phyloP scores from a whole-genome alignment of 2,329 filamentous ascomycete genomes.

The Paracorniculantispora psalliotae region DNA sequence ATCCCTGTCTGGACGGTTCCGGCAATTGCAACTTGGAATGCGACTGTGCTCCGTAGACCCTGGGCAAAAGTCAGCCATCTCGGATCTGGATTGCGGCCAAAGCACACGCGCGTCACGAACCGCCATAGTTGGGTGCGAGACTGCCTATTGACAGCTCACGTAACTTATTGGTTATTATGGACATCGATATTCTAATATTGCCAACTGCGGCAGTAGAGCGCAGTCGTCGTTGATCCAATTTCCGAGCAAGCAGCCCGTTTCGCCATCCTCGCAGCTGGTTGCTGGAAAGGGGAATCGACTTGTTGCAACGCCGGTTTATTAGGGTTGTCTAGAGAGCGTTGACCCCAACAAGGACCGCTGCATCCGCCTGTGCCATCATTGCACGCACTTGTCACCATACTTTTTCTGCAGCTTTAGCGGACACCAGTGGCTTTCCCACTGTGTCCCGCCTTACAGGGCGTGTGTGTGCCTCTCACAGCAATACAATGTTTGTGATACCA shows the following conservation, averaged over 20 bases:
- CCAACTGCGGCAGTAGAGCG: no score
- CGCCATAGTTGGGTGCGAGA: no score
- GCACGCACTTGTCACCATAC: not conserved
- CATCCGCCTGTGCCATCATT: not conserved
- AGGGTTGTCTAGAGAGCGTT: not conserved
- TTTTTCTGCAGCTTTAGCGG: not conserved
- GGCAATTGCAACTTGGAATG: constrained; percentile 1
- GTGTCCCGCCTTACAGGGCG: not conserved
- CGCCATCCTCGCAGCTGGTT: not conserved
- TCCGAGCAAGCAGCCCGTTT: no score
- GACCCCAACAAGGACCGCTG: no score
- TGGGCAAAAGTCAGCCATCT: constrained; percentile 4
- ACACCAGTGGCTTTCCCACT: not conserved
- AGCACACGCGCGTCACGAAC: not conserved
- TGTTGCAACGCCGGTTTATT: no score
- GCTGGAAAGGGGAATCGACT: not conserved
- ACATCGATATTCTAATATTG: no score
- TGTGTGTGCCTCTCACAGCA: not conserved
- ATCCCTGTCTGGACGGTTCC: not conserved
- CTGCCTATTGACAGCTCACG: no score
- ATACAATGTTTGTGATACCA: not conserved
- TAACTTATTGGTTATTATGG: no score
- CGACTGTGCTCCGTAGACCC: not conserved
- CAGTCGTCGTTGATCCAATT: no score
- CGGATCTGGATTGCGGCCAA: not conserved